These are phyloP conservation scores for Saccharomycopsis phalli DNA, from an alignment of 1,139 yeast genomes.

Conservation along the genomic window DNA sequence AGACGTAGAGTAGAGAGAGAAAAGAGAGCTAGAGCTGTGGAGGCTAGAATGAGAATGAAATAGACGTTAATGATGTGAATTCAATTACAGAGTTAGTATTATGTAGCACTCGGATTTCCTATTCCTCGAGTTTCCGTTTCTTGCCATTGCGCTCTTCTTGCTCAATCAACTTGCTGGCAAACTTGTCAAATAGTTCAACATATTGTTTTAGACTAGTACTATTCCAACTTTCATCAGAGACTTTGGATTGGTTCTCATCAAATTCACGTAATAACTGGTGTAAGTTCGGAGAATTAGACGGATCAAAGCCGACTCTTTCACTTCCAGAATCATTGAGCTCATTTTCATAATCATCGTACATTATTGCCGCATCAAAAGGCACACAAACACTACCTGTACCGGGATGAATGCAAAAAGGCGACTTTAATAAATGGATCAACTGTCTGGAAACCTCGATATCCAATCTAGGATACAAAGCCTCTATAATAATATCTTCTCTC, in stretches of 20 bases:
- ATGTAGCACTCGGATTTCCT: neutral
- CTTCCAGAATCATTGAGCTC: neutral
- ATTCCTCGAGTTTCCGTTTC: neutral
- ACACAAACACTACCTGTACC: slow-evolving; percentile 97
- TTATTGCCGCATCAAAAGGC: slow-evolving; percentile 58
- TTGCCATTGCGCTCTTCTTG: slow-evolving; percentile 9
- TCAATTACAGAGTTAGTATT: neutral
- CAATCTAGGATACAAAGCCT: slow-evolving; percentile 79
- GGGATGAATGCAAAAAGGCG: slow-evolving; percentile 98
- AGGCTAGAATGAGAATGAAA: slow-evolving; percentile 53
- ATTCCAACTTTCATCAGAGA: slow-evolving; percentile 40
- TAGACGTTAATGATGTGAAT: slow-evolving; percentile 1
- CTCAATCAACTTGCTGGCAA: slow-evolving; percentile 36
- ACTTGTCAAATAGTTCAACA: slow-evolving; percentile 57
- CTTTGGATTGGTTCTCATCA: slow-evolving; percentile 29
- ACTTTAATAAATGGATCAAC: slow-evolving; percentile 82
- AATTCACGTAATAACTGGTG: slow-evolving; percentile 40
- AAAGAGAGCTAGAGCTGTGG: slow-evolving; percentile 94
- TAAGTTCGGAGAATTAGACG: slow-evolving; percentile 73
- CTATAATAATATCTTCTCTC: slow-evolving; percentile 75
- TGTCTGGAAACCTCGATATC: slow-evolving; percentile 92
- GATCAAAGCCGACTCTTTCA: slow-evolving; percentile 48
- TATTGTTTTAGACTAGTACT: slow-evolving; percentile 69
- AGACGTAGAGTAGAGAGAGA: slow-evolving; percentile 77
- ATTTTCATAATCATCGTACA: slow-evolving; percentile 17